Base-by-base conservation (phyloP, 148 eudicot genomes). In the Diospyros lotus region DNA sequence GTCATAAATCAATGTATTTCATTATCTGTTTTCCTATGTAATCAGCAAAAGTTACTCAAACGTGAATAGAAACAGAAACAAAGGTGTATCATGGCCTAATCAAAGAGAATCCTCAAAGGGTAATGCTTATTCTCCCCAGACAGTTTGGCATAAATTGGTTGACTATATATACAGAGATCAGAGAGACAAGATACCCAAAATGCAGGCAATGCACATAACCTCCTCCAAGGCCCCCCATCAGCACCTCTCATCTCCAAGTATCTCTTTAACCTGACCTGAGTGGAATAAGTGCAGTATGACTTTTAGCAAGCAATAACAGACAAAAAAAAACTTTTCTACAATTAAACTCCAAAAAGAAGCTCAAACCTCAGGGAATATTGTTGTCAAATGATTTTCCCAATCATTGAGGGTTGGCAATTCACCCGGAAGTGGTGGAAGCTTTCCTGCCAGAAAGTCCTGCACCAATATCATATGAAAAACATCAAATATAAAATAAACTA, bases 331-430 rank as follows among this genome's bases (percentile, higher is more conserved):
- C 28, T 55, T 38, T 71, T 40, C 73, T 15, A 61, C 18, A 44
- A 61, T 53, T 46, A 53, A 17, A 61, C 10, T 61, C 18, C 69
- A 50, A 28, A 6, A 12, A 15, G 66, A 54, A 42, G 7, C 74
- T 78, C 79, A 76, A 61, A 96, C 99, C 98, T 96, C 99, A 1
- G 99, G 99, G 76, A 89, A 96, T 72, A 96, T 91, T 73, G 99
- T 96, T 53, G 98, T 93, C 75, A 96, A 86, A 83, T 96, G 99
- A 86, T 93, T 96, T 88, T 96, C 99, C 99, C 99, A 96, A 71
- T 96, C 99, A 86, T 86, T 86, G 48, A 93, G 83, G 18, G 87
- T 89, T 13, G 99, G 99, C 69, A 87, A 88, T 73, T 93, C 98
- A 77, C 99, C 98, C 17, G 99, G 99, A 78, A 93, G 82, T 48